Percentiles rank a stretch among this genome's conserved stretches.
phyloP scores from a whole-genome alignment of 2,329 filamentous ascomycete species.

The Penicillium thymicola region DNA sequence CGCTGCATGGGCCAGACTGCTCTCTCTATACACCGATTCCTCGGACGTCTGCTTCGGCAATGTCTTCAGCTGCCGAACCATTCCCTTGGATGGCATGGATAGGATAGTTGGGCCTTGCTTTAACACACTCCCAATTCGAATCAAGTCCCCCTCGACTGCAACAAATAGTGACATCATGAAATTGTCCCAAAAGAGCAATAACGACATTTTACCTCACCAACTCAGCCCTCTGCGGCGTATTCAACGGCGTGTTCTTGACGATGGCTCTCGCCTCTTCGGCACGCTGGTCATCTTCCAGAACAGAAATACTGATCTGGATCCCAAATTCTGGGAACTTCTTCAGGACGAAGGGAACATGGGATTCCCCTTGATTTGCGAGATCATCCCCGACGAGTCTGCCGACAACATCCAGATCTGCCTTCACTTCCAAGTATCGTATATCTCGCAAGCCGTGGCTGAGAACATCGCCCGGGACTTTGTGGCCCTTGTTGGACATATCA shows the following conservation, averaged over 20 bases:
- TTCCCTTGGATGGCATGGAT: constrained; percentile 64
- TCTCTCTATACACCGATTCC: constrained; percentile 55
- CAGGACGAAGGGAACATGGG: constrained; percentile 57
- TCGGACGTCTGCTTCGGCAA: constrained; percentile 82
- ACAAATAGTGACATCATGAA: constrained; percentile 59
- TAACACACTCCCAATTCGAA: constrained; percentile 76
- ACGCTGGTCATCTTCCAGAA: constrained; percentile 77
- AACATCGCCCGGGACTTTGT: constrained; percentile 31
- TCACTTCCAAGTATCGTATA: constrained; percentile 53
- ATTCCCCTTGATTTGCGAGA: constrained; percentile 72
- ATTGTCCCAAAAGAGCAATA: constrained; percentile 60
- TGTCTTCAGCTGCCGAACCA: constrained; percentile 72
- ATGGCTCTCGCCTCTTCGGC: constrained; percentile 66
- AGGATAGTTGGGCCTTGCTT: constrained; percentile 84
- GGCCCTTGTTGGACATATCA: constrained; percentile 32
- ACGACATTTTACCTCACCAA: constrained; percentile 64
- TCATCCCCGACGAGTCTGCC: constrained; percentile 55
- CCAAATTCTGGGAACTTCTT: constrained; percentile 50
- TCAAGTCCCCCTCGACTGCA: constrained; percentile 48
- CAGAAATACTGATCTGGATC: constrained; percentile 44
- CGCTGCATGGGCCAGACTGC: constrained; percentile 65
- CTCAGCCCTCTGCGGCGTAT: constrained; percentile 71
- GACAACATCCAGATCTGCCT: constrained; percentile 59
- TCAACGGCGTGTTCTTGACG: constrained; percentile 51
- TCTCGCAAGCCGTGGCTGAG: constrained; percentile 22